Conservation (phyloP, 306 rosid genomes). For the Cucurbita ficifolia region DNA sequence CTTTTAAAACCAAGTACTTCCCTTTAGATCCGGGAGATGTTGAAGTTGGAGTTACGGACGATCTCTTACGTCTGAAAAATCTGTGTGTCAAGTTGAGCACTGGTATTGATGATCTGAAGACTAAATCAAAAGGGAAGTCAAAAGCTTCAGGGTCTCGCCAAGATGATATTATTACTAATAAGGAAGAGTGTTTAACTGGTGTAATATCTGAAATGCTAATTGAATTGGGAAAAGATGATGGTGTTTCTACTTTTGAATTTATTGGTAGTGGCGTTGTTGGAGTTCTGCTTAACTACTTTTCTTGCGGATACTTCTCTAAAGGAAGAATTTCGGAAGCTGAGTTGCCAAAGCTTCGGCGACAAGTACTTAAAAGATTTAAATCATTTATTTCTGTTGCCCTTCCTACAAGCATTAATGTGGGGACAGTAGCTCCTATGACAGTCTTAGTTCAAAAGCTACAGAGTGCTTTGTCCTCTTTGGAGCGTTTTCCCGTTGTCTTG, state of each 20-base stretch:
- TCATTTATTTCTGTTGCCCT: conserved; percentile 79
- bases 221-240: conserved; percentile 93
- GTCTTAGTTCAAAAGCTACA: conserved; percentile 92
- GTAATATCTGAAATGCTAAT: conserved; percentile 71
- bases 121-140: conserved; percentile 68
- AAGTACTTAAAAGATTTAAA: conserved; percentile 69
- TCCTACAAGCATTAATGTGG: conserved; percentile 32
- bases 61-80: conserved; percentile 64
- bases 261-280: conserved; percentile 93
- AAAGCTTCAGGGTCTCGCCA: conserved; percentile 50
- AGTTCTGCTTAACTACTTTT: conserved; percentile 74
- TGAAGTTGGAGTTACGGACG: conserved; percentile 87
- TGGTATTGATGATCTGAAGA: conserved; percentile 62
- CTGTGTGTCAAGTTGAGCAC: conserved; percentile 68
- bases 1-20: conserved; percentile 80
- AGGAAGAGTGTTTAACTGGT: conserved; percentile 57
- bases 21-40: conserved; percentile 61
- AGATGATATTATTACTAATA: conserved; percentile 31
- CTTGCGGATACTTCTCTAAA: conserved; percentile 78
- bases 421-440: conserved; percentile 45
- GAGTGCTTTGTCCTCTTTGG: conserved; percentile 90
- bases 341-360: conserved; percentile 73
- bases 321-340: conserved; percentile 56
- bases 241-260: conserved; percentile 97
- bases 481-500: conserved; percentile 92